Evolutionary conservation across 441 rosid species (phyloP).

Genomic region (Cnidoscolus chayamansa): DNA sequence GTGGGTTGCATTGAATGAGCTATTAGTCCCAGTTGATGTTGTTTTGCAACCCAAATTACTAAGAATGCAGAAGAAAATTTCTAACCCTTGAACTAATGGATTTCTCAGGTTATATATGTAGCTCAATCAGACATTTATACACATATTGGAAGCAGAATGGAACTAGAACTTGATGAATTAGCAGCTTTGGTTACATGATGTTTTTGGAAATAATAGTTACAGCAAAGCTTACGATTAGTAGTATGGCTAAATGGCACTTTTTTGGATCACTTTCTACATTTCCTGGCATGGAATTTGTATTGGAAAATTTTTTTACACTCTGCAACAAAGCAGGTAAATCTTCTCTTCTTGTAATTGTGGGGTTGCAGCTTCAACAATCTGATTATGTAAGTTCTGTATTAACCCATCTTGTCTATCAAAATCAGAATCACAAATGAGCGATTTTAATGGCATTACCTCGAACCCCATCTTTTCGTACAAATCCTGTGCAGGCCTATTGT

Average conservation of each 20-base stretch:
- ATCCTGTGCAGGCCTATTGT: constrained; percentile 57
- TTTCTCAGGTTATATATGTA: too few species aligned
- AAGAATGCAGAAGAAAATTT: too few species aligned
- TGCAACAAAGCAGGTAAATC: constrained; percentile 56
- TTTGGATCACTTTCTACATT: constrained; percentile 1
- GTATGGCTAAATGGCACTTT: neutral
- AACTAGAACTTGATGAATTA: neutral
- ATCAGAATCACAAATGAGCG: constrained; percentile 14
- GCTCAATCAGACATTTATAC: too few species aligned
- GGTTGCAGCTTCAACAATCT: constrained; percentile 62
- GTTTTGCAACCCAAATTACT: too few species aligned
- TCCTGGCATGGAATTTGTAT: constrained; percentile 15
- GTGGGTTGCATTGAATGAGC: too few species aligned
- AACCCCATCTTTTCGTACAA: constrained; percentile 65
- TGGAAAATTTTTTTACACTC: constrained; percentile 20
- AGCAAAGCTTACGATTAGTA: constrained; percentile 13
- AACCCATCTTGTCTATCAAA: constrained; percentile 6
- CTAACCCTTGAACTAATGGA: too few species aligned
- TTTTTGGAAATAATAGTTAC: constrained; percentile 4
- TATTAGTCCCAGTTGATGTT: too few species aligned
- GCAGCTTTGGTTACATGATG: neutral
- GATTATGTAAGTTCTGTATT: constrained; percentile 22
- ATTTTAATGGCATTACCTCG: constrained; percentile 45
- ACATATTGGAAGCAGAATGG: constrained; percentile 4
- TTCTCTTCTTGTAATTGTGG: constrained; percentile 43